A percentile compares a stretch with the other conserved stretches of the same genome.
Conservation (phyloP, 2,329 filamentous ascomycete genomes). For the Ascochyta viciae-villosae region DNA sequence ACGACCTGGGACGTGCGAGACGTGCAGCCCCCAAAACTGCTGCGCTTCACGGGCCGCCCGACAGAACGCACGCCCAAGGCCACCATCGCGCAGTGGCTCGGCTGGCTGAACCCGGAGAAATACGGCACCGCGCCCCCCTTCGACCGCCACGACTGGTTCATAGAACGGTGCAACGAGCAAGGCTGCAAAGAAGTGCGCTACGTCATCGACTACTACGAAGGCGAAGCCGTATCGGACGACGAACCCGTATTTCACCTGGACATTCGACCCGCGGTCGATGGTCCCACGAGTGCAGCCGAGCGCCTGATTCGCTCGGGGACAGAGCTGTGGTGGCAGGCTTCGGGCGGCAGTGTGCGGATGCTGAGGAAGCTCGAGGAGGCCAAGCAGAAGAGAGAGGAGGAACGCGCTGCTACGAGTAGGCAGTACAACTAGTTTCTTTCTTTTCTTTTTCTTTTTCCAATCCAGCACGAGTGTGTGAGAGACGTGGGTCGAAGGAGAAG, state of each 20-base stretch:
- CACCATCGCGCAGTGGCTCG: slow-evolving; percentile 79
- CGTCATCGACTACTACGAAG: slow-evolving; percentile 96
- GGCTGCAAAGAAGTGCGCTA: slow-evolving; percentile 82
- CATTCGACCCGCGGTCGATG: slow-evolving; percentile 85
- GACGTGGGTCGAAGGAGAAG: no score
- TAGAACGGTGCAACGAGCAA: slow-evolving; percentile 74
- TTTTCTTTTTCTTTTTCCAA: no score
- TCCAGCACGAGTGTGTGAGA: no score
- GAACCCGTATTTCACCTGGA: slow-evolving; percentile 97
- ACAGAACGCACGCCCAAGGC: slow-evolving; percentile 92
- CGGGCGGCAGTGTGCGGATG: slow-evolving; percentile 70
- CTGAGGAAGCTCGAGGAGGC: slow-evolving; percentile 44
- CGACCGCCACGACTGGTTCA: slow-evolving; percentile 97
- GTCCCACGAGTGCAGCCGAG: slow-evolving; percentile 80
- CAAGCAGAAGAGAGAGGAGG: slow-evolving; percentile 40
- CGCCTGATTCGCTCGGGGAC: slow-evolving; percentile 87
- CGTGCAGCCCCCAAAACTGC: slow-evolving; percentile 69
- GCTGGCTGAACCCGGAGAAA: slow-evolving; percentile 77
- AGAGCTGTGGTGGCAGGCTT: slow-evolving; percentile 92
- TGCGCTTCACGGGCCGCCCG: slow-evolving; percentile 89
- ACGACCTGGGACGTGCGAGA: slow-evolving; percentile 46
- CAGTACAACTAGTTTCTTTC: slow-evolving; percentile 32
- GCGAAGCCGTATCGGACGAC: slow-evolving; percentile 78
- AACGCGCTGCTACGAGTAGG: slow-evolving; percentile 27
- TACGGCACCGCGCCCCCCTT: slow-evolving; percentile 87